Percentiles rank a stretch among this genome's conserved stretches.
Conservation (phyloP, 2,329 filamentous ascomycete species). For the Zymoseptoria crescenta region DNA sequence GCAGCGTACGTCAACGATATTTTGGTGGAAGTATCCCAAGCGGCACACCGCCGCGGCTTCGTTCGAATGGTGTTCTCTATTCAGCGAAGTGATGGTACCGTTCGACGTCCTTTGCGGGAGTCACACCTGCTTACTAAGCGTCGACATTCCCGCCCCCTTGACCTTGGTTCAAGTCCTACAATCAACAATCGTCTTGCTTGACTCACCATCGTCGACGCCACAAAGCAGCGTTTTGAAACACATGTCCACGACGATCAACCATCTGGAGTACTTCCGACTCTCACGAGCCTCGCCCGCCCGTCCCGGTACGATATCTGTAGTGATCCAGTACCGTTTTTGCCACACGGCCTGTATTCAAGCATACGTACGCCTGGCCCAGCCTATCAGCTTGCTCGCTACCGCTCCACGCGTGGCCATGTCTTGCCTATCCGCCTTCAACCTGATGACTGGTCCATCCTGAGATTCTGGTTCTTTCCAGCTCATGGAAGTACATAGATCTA, state of each 20-base stretch:
- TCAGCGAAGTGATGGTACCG: too few relatives aligned
- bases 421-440: not conserved
- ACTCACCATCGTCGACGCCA: too few relatives aligned
- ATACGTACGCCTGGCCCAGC: not conserved
- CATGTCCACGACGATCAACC: not conserved
- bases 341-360: not conserved
- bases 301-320: not conserved
- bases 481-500: not conserved
- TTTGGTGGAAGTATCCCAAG: too few relatives aligned
- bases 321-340: not conserved
- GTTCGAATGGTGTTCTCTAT: too few relatives aligned
- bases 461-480: not conserved
- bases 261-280: not conserved
- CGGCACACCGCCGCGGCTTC: too few relatives aligned
- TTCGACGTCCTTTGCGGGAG: too few relatives aligned
- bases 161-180: too few relatives aligned
- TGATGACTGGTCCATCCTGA: not conserved
- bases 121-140: too few relatives aligned
- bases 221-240: too few relatives aligned
- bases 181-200: too few relatives aligned
- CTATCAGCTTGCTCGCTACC: not conserved
- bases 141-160: too few relatives aligned
- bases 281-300: not conserved
- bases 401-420: not conserved
- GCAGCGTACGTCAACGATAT: too few relatives aligned